Conservation (phyloP, 805 yeast genomes). For the Starmera pachycereana region DNA sequence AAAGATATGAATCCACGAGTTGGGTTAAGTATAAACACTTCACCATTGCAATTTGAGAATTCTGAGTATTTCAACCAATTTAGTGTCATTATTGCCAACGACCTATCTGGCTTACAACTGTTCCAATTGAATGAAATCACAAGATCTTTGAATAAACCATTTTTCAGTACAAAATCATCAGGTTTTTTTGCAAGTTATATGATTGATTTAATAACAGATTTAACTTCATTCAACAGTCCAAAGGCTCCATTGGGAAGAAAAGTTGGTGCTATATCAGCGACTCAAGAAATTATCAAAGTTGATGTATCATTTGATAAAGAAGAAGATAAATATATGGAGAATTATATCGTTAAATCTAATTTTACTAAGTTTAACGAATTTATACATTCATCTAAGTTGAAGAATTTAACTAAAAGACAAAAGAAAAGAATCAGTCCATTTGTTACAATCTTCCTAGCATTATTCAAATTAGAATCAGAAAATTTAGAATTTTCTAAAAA, state of each 20-base stretch:
- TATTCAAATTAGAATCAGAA: slow-evolving; percentile 33
- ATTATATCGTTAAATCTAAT: slow-evolving; percentile 24
- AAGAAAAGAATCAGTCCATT: slow-evolving; percentile 43
- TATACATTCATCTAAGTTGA: slow-evolving; percentile 18
- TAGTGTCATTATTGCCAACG: slow-evolving; percentile 71
- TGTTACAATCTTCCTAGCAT: slow-evolving; percentile 49
- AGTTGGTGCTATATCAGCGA: slow-evolving; percentile 35
- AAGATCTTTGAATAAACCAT: slow-evolving; percentile 47
- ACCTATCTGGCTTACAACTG: slow-evolving; percentile 34
- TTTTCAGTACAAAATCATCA: slow-evolving; percentile 57
- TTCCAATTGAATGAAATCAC: slow-evolving; percentile 41
- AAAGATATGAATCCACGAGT: slow-evolving; percentile 78
- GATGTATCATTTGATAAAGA: slow-evolving; percentile 21
- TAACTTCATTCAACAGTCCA: slow-evolving; percentile 41
- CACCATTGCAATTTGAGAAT: slow-evolving; percentile 10
- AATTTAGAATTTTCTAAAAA: slow-evolving; percentile 13
- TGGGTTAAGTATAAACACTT: slow-evolving; percentile 34
- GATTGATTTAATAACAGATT: slow-evolving; percentile 64
- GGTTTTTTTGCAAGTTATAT: slow-evolving; percentile 82
- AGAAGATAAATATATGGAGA: slow-evolving; percentile 26
- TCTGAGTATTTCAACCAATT: slow-evolving; percentile 38
- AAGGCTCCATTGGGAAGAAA: slow-evolving; percentile 38
- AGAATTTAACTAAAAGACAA: slow-evolving; percentile 23
- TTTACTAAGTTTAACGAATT: slow-evolving; percentile 28
- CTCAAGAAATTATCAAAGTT: slow-evolving; percentile 33